Evolutionary conservation across 306 rosid genomes (phyloP).

Genomic region (Trifolium pratense): DNA sequence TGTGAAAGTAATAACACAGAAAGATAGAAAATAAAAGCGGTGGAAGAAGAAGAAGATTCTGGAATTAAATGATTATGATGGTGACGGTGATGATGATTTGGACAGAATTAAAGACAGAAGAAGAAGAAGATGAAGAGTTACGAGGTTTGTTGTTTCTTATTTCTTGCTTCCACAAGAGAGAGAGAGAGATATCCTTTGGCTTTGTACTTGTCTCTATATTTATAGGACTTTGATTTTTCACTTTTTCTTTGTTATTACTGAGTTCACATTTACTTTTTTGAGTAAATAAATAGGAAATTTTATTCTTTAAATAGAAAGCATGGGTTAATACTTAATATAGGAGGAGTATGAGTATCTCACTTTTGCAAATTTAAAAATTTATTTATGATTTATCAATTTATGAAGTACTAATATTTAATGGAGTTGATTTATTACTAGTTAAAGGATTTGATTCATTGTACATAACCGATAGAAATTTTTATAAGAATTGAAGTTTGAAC

Average conservation of each 20-base stretch:
- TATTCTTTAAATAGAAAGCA: neutral
- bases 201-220: slow-evolving; percentile 29
- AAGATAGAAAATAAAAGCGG: too few species aligned
- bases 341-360: too few species aligned
- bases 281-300: neutral
- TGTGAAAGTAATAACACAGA: neutral
- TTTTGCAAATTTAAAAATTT: neutral
- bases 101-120: neutral
- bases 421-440: too few species aligned
- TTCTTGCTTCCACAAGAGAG: neutral
- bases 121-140: neutral
- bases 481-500: too few species aligned
- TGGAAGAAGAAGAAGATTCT: too few species aligned
- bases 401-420: too few species aligned
- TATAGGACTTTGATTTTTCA: slow-evolving; percentile 25
- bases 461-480: too few species aligned
- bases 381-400: too few species aligned
- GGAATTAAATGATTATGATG: too few species aligned
- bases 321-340: neutral
- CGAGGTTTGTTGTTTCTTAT: neutral
- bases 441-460: too few species aligned
- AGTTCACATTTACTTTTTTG: neutral
- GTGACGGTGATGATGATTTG: neutral
- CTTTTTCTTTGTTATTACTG: neutral
- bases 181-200: neutral